phyloP scores from a whole-genome alignment of 495 filamentous ascomycete species.

The Penicillium salamii region DNA sequence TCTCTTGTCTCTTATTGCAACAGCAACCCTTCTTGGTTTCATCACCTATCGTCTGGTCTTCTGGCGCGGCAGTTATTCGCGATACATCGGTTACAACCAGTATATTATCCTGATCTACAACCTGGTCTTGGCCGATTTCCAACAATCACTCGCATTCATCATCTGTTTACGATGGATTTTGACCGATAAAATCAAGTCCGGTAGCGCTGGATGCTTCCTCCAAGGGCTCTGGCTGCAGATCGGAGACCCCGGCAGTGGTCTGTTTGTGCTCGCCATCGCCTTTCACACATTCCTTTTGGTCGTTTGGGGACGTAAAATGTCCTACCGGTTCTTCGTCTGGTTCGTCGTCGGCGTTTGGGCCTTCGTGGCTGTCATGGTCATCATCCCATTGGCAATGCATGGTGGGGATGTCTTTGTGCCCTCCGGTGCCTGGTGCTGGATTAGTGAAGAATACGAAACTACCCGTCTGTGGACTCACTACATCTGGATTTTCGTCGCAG shows the following conservation, averaged over 20 bases:
- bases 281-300: slow-evolving; percentile 67
- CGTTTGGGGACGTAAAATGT: slow-evolving; percentile 55
- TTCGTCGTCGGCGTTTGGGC: slow-evolving; percentile 54
- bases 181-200: slow-evolving; percentile 53
- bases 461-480: slow-evolving; percentile 73
- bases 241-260: slow-evolving; percentile 66
- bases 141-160: slow-evolving; percentile 65
- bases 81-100: slow-evolving; percentile 61
- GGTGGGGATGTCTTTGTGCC: slow-evolving; percentile 59
- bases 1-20: slow-evolving; percentile 58
- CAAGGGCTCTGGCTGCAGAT: slow-evolving; percentile 71
- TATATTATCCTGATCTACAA: slow-evolving; percentile 73
- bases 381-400: slow-evolving; percentile 51
- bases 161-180: slow-evolving; percentile 61
- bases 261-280: slow-evolving; percentile 69
- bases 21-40: slow-evolving; percentile 48
- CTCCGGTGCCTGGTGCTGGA: slow-evolving; percentile 72
- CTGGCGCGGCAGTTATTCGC: slow-evolving; percentile 49
- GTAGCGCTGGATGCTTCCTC: slow-evolving; percentile 57
- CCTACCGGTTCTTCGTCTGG: slow-evolving; percentile 50
- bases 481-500: slow-evolving; percentile 72
- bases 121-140: slow-evolving; percentile 69
- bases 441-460: slow-evolving; percentile 56
- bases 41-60: slow-evolving; percentile 56
- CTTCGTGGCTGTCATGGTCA: slow-evolving; percentile 56